These are phyloP conservation scores for Termitomyces sp. DNA, from an alignment of 768 basidiomycete species.

Conservation along the genomic window DNA sequence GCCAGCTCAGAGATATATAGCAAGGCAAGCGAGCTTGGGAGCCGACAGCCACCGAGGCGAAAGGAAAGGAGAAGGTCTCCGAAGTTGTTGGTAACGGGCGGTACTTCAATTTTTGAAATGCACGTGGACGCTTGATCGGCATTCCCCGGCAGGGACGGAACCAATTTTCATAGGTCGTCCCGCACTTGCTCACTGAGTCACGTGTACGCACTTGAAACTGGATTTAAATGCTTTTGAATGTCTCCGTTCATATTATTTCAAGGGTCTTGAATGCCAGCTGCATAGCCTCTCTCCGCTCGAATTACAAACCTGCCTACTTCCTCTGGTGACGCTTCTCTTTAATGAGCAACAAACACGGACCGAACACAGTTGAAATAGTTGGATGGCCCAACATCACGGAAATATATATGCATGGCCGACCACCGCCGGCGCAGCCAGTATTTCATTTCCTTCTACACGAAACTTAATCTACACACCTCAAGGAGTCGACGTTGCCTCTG, in stretches of 20 bases:
- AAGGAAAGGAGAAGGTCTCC: conserved; percentile 2
- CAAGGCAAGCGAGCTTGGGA: conserved; percentile 13
- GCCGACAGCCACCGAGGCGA: conserved; percentile 13
- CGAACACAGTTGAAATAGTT: too few relatives aligned
- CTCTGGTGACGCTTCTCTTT: neutral
- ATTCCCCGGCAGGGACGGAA: conserved; percentile 1
- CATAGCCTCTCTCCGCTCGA: too few relatives aligned
- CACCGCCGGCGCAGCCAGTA: neutral
- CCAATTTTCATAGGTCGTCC: neutral
- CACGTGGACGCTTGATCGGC: conserved; percentile 13
- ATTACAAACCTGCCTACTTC: neutral
- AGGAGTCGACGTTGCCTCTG: neutral
- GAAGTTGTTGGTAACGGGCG: conserved; percentile 1
- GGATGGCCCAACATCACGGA: neutral
- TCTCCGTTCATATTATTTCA: neutral
- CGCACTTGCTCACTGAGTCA: neutral
- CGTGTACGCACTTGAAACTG: neutral
- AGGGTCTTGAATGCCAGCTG: neutral
- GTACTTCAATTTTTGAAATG: conserved; percentile 15
- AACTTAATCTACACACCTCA: neutral
- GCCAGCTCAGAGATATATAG: conserved; percentile 19
- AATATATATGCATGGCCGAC: neutral
- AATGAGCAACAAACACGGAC: too few relatives aligned
- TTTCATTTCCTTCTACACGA: neutral
- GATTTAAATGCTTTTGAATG: neutral